Base-by-base conservation (phyloP, 169 alveolate genomes). In the Amoebophrya sp. region DNA sequence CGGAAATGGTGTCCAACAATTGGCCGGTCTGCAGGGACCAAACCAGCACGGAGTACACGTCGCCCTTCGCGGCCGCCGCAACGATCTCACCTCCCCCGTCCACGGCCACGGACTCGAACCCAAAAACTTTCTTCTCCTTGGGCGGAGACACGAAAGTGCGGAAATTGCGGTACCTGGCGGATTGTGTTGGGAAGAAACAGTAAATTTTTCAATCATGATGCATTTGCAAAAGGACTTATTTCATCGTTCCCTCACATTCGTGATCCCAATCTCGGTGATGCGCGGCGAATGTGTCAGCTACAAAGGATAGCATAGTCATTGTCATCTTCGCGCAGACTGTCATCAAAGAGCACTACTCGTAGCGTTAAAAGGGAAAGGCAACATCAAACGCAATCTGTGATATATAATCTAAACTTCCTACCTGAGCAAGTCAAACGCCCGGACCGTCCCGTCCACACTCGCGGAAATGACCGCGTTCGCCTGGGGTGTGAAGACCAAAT, bases 371-470 rank as follows among this genome's bases (percentile, higher is more conserved):
- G 38, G 32, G 33, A 38, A 0, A 40, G 39, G 66, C 7, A 40
- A 38, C 23, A 12, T 12, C 7, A 12, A 23, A 32, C 66, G 2
- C 3, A 89, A 53, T 23, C 23, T 10, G 38, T 35, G 40, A 33
- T 10, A 32, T 33, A 10, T 12, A 32, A 32, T 35, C 29, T 92
- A 41, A 66, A 66, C 38, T 66, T 66, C 33, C 88, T 97, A 98
- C 93, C 99, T 95, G 77, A 97, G 95, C 90, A 98, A 95, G 92
- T 99, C 99, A 94, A 95, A 98, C 29, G 99, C 99, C 91, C 99
- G 96, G 25, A 98, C 98, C 23, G 99, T 97, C 25, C 99, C 99
- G 94, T 99, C 99, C 89, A 97, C 94, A 7, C 99, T 97, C 14
- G 99, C 97, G 0, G 99, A 96, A 55, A 99, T 92, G 40, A 99